phyloP scores from a whole-genome alignment of 2,329 filamentous ascomycete species.

The Trichothecium roseum region DNA sequence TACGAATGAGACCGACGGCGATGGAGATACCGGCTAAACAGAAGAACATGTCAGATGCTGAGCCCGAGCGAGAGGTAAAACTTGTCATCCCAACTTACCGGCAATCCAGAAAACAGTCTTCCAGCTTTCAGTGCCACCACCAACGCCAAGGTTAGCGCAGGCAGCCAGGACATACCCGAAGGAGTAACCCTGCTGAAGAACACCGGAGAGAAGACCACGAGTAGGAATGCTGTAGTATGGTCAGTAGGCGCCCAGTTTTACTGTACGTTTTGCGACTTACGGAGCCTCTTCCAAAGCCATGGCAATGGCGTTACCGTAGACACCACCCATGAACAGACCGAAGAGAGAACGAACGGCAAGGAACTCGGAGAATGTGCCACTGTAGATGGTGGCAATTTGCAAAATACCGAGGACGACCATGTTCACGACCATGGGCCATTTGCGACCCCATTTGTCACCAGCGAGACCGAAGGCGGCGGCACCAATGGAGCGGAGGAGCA shows the following conservation, averaged over 20 bases:
- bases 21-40: constrained; percentile 51
- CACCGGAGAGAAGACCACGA: constrained; percentile 71
- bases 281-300: constrained; percentile 69
- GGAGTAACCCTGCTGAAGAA: constrained; percentile 73
- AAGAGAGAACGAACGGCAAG: constrained; percentile 65
- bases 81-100: constrained; percentile 18
- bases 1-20: constrained; percentile 55
- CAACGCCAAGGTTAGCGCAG: constrained; percentile 63
- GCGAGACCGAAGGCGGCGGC: constrained; percentile 67
- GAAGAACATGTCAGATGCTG: background rate
- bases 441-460: constrained; percentile 70
- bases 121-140: constrained; percentile 53
- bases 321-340: constrained; percentile 71
- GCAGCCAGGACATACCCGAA: constrained; percentile 73
- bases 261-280: constrained; percentile 24
- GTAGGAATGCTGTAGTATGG: constrained; percentile 40
- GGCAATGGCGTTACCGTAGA: constrained; percentile 69
- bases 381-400: constrained; percentile 70
- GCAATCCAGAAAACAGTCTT: constrained; percentile 69
- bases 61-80: background rate
- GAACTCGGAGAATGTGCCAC: constrained; percentile 60
- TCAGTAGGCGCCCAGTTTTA: constrained; percentile 2
- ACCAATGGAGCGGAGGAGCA: constrained; percentile 65
- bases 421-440: constrained; percentile 76
- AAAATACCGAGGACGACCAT: constrained; percentile 60